Evolutionary conservation across 2,329 filamentous ascomycete species (phyloP).

Genomic region (Cladosporium sp.): DNA sequence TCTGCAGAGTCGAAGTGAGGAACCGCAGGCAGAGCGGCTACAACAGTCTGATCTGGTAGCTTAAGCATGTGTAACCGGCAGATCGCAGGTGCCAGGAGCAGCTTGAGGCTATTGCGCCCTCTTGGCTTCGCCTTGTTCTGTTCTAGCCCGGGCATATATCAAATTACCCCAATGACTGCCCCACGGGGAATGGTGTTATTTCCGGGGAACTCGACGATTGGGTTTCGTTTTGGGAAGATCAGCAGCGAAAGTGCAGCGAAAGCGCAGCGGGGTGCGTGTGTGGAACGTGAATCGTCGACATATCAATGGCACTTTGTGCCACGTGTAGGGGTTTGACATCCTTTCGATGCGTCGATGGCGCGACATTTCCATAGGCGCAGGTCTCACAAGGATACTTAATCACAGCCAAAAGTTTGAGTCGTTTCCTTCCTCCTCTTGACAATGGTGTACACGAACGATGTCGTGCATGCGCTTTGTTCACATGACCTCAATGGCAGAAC

Average conservation of each 20-base stretch:
- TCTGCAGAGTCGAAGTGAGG: not conserved
- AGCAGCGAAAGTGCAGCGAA: not conserved
- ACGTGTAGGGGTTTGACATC: not conserved
- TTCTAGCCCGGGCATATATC: not conserved
- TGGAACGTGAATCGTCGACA: not conserved
- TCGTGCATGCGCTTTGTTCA: too few species aligned
- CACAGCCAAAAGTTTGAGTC: too few species aligned
- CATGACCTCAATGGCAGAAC: too few species aligned
- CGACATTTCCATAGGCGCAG: too few species aligned
- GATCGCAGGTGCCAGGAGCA: not conserved
- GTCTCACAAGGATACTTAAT: too few species aligned
- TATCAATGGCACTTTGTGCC: not conserved
- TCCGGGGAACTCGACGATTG: not conserved
- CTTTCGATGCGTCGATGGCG: not conserved
- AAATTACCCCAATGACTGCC: not conserved
- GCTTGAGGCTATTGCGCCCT: not conserved
- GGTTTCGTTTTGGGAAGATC: not conserved
- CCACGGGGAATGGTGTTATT: not conserved
- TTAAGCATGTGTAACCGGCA: slow-evolving; percentile 3
- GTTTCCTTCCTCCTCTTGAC: too few species aligned
- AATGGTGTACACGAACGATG: too few species aligned
- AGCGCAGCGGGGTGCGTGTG: not conserved
- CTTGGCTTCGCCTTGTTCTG: not conserved
- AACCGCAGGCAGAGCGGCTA: not conserved
- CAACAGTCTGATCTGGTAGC: not conserved